Evolutionary conservation across 495 filamentous ascomycete genomes (phyloP).

Genomic region (Polyplosphaeria fusca): DNA sequence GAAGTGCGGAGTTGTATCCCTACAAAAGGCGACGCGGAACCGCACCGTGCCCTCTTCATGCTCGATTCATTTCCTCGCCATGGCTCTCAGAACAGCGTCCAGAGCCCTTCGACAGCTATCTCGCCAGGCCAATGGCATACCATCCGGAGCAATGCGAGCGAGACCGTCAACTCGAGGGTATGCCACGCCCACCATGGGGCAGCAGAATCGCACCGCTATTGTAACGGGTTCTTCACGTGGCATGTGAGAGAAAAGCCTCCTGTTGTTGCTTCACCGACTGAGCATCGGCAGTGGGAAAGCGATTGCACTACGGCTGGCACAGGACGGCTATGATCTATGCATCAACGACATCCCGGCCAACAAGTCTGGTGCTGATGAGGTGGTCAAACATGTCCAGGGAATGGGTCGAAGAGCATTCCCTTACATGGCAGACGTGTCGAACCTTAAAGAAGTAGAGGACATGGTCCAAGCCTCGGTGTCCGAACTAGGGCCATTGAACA

Average conservation of each 20-base stretch:
- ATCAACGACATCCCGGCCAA: conserved; percentile 57
- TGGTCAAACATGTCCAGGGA: conserved; percentile 50
- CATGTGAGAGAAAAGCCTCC: too few species aligned
- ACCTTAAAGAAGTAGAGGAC: conserved; percentile 46
- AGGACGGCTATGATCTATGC: conserved; percentile 59
- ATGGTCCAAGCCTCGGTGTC: conserved; percentile 50
- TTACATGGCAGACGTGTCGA: conserved; percentile 56
- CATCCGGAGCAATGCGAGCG: background rate
- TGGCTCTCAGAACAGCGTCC: conserved; percentile 7
- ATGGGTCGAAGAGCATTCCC: conserved; percentile 46
- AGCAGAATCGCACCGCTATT: conserved; percentile 46
- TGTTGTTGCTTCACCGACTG: too few species aligned
- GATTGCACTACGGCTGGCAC: conserved; percentile 57
- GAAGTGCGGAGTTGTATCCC: background rate
- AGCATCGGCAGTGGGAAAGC: conserved; percentile 50
- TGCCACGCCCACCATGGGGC: conserved; percentile 1
- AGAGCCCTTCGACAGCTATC: background rate
- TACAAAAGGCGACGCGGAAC: background rate
- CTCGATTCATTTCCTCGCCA: background rate
- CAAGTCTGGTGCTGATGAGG: conserved; percentile 46
- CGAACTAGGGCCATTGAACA: conserved; percentile 52
- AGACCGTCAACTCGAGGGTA: conserved; percentile 12
- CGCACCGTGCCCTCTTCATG: background rate
- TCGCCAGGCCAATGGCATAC: background rate
- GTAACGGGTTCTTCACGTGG: conserved; percentile 58